phyloP scores from a whole-genome alignment of 1,284 basidiomycete species.

The Ustilago bromivora region DNA sequence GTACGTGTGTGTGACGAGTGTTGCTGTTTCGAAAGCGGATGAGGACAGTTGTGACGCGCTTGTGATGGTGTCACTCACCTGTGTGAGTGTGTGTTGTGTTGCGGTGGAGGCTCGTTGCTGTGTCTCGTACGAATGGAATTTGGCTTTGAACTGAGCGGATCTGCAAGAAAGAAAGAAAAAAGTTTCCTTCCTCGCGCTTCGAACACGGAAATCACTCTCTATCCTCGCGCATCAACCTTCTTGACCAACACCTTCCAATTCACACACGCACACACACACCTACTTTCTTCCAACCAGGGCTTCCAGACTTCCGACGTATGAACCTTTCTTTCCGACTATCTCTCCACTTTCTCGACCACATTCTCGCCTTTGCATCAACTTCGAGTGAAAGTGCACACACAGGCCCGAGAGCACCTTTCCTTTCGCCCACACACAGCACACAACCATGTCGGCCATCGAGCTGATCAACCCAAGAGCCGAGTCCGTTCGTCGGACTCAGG shows the following conservation, averaged over 20 bases:
- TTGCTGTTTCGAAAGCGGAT: background rate
- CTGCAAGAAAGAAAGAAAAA: constrained; percentile 26
- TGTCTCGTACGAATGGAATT: constrained; percentile 34
- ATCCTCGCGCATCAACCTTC: background rate
- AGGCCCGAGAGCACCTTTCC: background rate
- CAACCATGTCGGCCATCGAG: constrained; percentile 67
- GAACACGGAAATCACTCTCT: constrained; percentile 25
- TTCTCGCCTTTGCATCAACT: background rate
- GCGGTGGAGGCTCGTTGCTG: constrained; percentile 29
- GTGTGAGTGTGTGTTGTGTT: constrained; percentile 10
- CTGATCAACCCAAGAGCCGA: constrained; percentile 76
- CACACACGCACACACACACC: constrained; percentile 11
- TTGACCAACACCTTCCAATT: constrained; percentile 21
- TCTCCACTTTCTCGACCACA: background rate
- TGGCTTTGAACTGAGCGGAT: background rate
- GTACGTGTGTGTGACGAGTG: background rate
- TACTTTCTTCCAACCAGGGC: constrained; percentile 6
- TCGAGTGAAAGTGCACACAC: background rate
- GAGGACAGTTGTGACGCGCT: constrained; percentile 3
- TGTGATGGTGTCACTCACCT: constrained; percentile 9
- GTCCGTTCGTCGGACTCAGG: constrained; percentile 89
- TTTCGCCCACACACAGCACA: background rate
- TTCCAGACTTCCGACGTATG: no score
- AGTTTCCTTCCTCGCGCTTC: constrained; percentile 46
- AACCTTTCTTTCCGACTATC: background rate